phyloP scores from a whole-genome alignment of 495 filamentous ascomycete genomes.

The Penicillium nucicola region DNA sequence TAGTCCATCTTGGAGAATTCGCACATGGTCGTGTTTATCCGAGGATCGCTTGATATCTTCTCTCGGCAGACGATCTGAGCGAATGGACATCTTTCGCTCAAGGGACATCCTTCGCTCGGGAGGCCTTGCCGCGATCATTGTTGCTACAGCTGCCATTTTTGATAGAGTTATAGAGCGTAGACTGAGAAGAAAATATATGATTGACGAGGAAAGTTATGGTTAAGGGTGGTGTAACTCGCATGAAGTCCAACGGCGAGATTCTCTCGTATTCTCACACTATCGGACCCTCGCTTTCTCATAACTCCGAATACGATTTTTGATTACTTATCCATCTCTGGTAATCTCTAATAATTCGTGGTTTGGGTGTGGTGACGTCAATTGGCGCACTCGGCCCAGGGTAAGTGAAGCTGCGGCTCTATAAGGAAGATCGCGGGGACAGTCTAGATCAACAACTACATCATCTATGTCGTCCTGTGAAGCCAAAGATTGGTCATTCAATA shows the following conservation, averaged over 20 bases:
- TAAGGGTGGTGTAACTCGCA: not conserved
- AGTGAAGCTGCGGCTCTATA: constrained; percentile 3
- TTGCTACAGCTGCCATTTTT: constrained; percentile 1
- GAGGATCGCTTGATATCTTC: not conserved
- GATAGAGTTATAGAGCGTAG: not conserved
- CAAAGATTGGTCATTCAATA: no score
- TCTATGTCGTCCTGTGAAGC: no score
- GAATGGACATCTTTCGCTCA: not conserved
- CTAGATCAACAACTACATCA: no score
- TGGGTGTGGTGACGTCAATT: constrained; percentile 5
- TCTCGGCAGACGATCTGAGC: not conserved
- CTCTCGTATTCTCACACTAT: not conserved
- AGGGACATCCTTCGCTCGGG: not conserved
- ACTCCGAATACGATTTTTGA: constrained; percentile 1
- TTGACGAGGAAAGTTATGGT: constrained; percentile 2
- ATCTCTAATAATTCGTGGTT: not conserved
- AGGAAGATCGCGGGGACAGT: constrained; percentile 1
- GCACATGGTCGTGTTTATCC: not conserved
- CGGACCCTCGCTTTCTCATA: constrained; percentile 1
- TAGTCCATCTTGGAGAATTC: not conserved
- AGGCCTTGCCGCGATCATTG: not conserved
- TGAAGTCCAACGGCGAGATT: not conserved
- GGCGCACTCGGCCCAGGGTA: constrained; percentile 3
- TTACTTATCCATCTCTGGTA: not conserved
- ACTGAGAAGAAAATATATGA: constrained; percentile 3